A percentile compares a stretch with the other conserved stretches of the same genome.
phyloP scores from a whole-genome alignment of 106 monocot species.

The Dendrobium nobile region DNA sequence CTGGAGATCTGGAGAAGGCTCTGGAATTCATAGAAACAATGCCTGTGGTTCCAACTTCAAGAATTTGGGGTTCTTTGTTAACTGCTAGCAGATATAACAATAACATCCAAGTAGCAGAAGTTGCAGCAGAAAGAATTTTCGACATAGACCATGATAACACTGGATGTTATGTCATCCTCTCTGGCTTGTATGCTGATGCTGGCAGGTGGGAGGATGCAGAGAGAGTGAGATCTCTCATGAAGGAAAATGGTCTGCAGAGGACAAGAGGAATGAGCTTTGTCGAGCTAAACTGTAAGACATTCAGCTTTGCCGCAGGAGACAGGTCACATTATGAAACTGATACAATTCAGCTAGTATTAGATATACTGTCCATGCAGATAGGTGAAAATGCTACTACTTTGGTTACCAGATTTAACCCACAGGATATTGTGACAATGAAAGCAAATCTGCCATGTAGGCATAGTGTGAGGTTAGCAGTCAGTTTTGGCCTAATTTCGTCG shows the following conservation, averaged over 20 bases:
- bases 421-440: slow-evolving; percentile 16
- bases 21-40: slow-evolving; percentile 61
- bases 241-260: slow-evolving; percentile 34
- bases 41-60: slow-evolving; percentile 50
- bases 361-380: slow-evolving; percentile 44
- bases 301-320: slow-evolving; percentile 57
- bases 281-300: slow-evolving; percentile 32
- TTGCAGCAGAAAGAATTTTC: slow-evolving; percentile 59
- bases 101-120: slow-evolving; percentile 55
- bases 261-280: slow-evolving; percentile 40
- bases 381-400: slow-evolving; percentile 17
- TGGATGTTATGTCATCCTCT: slow-evolving; percentile 71
- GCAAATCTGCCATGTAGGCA: slow-evolving; percentile 32
- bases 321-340: slow-evolving; percentile 36
- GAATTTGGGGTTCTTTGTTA: slow-evolving; percentile 85
- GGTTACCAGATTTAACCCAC: not conserved
- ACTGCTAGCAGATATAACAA: slow-evolving; percentile 71
- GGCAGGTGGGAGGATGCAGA: slow-evolving; percentile 55
- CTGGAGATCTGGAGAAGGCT: slow-evolving; percentile 49
- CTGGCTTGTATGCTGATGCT: slow-evolving; percentile 60
- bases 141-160: slow-evolving; percentile 66
- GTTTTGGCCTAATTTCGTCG: slow-evolving; percentile 65
- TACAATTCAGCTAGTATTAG: slow-evolving; percentile 34
- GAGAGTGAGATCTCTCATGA: slow-evolving; percentile 49
- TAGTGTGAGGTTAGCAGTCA: slow-evolving; percentile 59